phyloP scores from a whole-genome alignment of 208 protist genomes.

The Leishmania guyanensis region DNA sequence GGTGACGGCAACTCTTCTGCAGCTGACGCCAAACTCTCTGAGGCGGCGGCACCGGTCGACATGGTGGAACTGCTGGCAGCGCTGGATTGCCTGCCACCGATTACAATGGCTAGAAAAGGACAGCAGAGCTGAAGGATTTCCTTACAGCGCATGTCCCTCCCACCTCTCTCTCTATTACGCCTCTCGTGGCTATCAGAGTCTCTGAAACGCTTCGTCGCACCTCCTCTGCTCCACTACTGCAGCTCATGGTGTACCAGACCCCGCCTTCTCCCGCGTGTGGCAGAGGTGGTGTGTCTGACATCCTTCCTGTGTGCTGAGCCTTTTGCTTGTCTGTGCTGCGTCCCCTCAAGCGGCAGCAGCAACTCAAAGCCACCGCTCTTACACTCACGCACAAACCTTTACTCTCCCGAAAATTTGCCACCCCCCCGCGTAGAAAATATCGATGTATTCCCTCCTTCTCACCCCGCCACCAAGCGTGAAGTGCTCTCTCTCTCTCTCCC shows the following conservation, averaged over 20 bases:
- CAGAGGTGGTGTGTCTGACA: background rate
- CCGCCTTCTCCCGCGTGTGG: background rate
- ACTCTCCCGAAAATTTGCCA: background rate
- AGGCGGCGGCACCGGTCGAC: background rate
- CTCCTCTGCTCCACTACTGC: background rate
- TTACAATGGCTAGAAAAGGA: background rate
- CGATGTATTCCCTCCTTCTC: background rate
- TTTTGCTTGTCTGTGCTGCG: background rate
- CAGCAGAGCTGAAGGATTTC: background rate
- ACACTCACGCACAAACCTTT: background rate
- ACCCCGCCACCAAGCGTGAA: background rate
- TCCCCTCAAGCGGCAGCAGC: background rate
- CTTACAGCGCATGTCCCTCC: background rate
- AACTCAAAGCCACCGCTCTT: background rate
- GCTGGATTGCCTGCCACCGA: slow-evolving; percentile 27
- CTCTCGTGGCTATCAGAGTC: background rate
- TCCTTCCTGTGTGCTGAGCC: background rate
- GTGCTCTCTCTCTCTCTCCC: background rate
- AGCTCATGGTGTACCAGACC: background rate
- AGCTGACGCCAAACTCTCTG: background rate
- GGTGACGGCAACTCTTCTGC: background rate
- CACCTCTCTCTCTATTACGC: background rate
- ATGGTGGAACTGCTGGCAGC: slow-evolving; percentile 20
- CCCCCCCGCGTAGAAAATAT: background rate
- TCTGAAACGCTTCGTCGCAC: background rate